A percentile compares a stretch with the other conserved stretches of the same genome.
These are phyloP conservation scores for Plasmodium relictum DNA, from an alignment of 169 alveolate species.

Conservation along the genomic window DNA sequence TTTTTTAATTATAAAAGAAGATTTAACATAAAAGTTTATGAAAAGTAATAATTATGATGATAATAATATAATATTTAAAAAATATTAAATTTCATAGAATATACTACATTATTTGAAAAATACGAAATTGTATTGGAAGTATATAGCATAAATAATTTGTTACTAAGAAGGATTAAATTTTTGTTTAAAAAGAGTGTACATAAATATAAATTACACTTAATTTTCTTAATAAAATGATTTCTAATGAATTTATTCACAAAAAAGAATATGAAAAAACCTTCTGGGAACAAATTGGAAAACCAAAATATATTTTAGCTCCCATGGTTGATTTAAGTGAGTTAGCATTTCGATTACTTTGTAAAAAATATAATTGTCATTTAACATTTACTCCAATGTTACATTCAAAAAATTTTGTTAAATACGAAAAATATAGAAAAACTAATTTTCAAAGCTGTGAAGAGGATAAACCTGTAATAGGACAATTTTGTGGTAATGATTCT, in stretches of 20 bases:
- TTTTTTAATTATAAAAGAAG: no score
- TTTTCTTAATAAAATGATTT: neutral
- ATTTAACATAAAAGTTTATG: no score
- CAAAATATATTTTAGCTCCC: conserved; percentile 85
- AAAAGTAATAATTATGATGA: no score
- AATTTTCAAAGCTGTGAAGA: conserved; percentile 81
- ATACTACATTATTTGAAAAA: no score
- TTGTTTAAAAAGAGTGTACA: no score
- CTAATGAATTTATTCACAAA: conserved; percentile 12
- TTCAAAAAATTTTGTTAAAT: conserved; percentile 86
- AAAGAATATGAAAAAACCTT: conserved; percentile 71
- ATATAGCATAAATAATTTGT: no score
- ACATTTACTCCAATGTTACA: conserved; percentile 95
- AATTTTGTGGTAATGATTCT: conserved; percentile 94
- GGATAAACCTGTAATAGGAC: conserved; percentile 89
- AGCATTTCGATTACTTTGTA: conserved; percentile 89
- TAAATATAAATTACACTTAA: no score
- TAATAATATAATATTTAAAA: no score
- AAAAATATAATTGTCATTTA: conserved; percentile 91
- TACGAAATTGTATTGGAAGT: no score
- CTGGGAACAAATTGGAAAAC: conserved; percentile 82
- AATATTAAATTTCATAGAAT: no score
- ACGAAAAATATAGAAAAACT: conserved; percentile 79
- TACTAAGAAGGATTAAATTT: no score
- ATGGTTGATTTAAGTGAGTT: conserved; percentile 87